These are phyloP conservation scores for Clavispora vitiphila DNA, from an alignment of 805 yeast species.

Conservation along the genomic window DNA sequence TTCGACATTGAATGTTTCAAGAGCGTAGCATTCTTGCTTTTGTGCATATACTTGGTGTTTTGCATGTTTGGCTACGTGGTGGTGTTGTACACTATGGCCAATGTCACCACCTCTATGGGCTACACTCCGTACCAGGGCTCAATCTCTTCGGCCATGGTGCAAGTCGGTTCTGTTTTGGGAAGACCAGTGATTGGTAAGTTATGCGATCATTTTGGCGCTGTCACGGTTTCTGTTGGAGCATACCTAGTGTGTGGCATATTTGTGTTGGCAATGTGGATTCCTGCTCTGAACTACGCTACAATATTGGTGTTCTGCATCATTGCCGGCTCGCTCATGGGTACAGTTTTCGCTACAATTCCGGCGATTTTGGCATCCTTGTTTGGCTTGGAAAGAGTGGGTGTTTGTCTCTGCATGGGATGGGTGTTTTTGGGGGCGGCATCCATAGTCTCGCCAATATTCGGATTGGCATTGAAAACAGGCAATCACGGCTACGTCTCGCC, in stretches of 20 bases:
- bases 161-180: conserved; percentile 51
- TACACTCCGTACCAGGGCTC: conserved; percentile 52
- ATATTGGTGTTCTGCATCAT: conserved; percentile 48
- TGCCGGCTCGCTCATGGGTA: conserved; percentile 57
- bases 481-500: conserved; percentile 27
- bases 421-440: conserved; percentile 45
- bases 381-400: conserved; percentile 49
- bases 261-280: conserved; percentile 33
- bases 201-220: conserved; percentile 48
- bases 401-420: conserved; percentile 51
- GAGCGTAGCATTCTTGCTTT: conserved; percentile 39
- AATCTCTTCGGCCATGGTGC: conserved; percentile 54
- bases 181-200: conserved; percentile 52
- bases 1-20: conserved; percentile 39
- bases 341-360: conserved; percentile 52
- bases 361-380: conserved; percentile 48
- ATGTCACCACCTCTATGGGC: conserved; percentile 57
- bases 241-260: conserved; percentile 25
- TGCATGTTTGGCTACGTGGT: conserved; percentile 60
- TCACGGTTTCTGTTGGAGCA: conserved; percentile 33
- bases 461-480: conserved; percentile 43
- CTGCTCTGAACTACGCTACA: conserved; percentile 50
- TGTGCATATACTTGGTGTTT: conserved; percentile 37
- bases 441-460: conserved; percentile 57
- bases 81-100: conserved; percentile 53